These are phyloP conservation scores for Eutrema japonicum DNA, from an alignment of 345 rosid species.

Conservation along the genomic window DNA sequence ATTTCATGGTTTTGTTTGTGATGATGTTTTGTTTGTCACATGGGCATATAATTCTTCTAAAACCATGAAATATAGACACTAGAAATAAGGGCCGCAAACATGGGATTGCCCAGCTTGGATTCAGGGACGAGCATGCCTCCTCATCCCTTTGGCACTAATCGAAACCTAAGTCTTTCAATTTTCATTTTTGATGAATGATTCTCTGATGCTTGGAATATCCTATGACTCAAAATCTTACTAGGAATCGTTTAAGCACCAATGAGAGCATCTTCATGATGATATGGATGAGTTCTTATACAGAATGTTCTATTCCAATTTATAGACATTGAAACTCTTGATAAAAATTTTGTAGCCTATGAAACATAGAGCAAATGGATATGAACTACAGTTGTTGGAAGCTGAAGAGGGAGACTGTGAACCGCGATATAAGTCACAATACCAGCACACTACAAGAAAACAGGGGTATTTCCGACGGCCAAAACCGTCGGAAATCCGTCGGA, in stretches of 20 bases:
- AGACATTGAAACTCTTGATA: background rate
- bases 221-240: background rate
- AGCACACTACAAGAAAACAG: too few species aligned
- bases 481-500: too few species aligned
- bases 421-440: constrained; percentile 59
- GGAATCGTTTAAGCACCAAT: background rate
- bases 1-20: too few species aligned
- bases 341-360: constrained; percentile 32
- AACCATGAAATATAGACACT: too few species aligned
- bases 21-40: too few species aligned
- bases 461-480: too few species aligned
- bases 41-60: too few species aligned
- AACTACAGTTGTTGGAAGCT: constrained; percentile 48
- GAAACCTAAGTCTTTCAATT: background rate
- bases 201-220: background rate
- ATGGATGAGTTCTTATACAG: background rate
- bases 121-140: too few species aligned
- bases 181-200: background rate
- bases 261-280: background rate
- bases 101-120: too few species aligned
- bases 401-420: constrained; percentile 32
- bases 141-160: too few species aligned
- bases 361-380: constrained; percentile 50
- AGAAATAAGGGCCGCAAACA: too few species aligned
- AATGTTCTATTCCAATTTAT: constrained; percentile 1